A percentile compares a stretch with the other conserved stretches of the same genome.
Evolutionary conservation across 192 early-diverging fungal species (phyloP).

Genomic region (Rhizophlyctis rosea): DNA sequence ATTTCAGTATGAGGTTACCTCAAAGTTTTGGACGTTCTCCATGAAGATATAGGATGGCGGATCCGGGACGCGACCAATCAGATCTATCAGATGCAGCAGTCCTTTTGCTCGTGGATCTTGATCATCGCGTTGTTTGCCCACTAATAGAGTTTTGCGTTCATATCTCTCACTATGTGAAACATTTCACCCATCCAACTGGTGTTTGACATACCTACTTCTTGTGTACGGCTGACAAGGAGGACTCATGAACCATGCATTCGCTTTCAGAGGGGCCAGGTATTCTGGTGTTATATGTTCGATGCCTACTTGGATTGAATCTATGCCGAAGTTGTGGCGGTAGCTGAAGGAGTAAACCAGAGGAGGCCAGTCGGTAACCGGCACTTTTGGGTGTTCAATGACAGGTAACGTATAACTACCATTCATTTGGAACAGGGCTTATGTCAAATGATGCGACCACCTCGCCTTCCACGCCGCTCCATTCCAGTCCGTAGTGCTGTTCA

Average conservation of each 20-base stretch:
- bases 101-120: slow-evolving; percentile 37
- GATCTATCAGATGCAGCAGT: slow-evolving; percentile 43
- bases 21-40: slow-evolving; percentile 61
- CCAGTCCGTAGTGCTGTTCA: slow-evolving; percentile 56
- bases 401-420: slow-evolving; percentile 70
- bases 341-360: too few species aligned
- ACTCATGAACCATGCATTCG: slow-evolving; percentile 83
- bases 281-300: slow-evolving; percentile 49
- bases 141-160: too few species aligned
- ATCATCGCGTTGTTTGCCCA: slow-evolving; percentile 74
- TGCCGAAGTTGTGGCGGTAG: slow-evolving; percentile 47
- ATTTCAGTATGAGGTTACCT: too few species aligned
- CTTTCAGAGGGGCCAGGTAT: slow-evolving; percentile 57
- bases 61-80: slow-evolving; percentile 27
- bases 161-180: too few species aligned
- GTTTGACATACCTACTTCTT: slow-evolving; percentile 31
- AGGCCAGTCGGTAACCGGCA: too few species aligned
- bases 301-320: slow-evolving; percentile 33
- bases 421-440: slow-evolving; percentile 88
- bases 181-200: too few species aligned
- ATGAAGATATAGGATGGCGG: slow-evolving; percentile 47
- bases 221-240: slow-evolving; percentile 85
- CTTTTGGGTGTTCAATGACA: too few species aligned
- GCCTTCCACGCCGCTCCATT: slow-evolving; percentile 52
- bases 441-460: slow-evolving; percentile 85